phyloP scores from a whole-genome alignment of 176 grass and related monocot genomes.

The Triticum dicoccoides region DNA sequence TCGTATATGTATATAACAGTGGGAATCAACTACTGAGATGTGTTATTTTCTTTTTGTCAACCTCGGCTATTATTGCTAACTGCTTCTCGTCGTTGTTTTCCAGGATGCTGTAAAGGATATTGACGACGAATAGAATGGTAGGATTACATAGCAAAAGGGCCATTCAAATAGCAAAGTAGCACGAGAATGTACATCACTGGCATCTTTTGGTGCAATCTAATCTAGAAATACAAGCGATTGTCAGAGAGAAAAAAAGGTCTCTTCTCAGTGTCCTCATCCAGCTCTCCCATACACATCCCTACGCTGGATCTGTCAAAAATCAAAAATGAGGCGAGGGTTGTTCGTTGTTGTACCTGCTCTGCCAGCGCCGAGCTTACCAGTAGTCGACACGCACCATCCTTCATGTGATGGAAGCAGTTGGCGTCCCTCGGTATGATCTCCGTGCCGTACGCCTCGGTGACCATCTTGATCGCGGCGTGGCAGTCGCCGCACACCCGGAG shows the following conservation, averaged over 20 bases:
- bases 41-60: background rate
- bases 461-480: conserved; percentile 56
- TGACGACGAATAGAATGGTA: conserved; percentile 55
- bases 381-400: conserved; percentile 43
- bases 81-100: conserved; percentile 3
- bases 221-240: conserved; percentile 49
- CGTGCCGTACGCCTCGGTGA: conserved; percentile 39
- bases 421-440: conserved; percentile 49
- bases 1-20: background rate
- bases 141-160: conserved; percentile 20
- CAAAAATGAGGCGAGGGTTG: background rate
- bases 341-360: too few relatives aligned
- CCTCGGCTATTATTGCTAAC: background rate
- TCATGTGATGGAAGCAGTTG: conserved; percentile 68
- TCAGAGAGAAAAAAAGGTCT: background rate
- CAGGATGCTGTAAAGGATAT: conserved; percentile 99
- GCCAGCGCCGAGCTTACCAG: conserved; percentile 31
- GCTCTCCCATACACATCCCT: background rate
- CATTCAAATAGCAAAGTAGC: conserved; percentile 32
- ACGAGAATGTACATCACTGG: conserved; percentile 49
- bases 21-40: background rate
- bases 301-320: background rate
- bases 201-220: conserved; percentile 47
- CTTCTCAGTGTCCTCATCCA: background rate
- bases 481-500: conserved; percentile 64